These are phyloP conservation scores for Hanseniaspora lachancei DNA, from an alignment of 805 yeast genomes.

Conservation along the genomic window DNA sequence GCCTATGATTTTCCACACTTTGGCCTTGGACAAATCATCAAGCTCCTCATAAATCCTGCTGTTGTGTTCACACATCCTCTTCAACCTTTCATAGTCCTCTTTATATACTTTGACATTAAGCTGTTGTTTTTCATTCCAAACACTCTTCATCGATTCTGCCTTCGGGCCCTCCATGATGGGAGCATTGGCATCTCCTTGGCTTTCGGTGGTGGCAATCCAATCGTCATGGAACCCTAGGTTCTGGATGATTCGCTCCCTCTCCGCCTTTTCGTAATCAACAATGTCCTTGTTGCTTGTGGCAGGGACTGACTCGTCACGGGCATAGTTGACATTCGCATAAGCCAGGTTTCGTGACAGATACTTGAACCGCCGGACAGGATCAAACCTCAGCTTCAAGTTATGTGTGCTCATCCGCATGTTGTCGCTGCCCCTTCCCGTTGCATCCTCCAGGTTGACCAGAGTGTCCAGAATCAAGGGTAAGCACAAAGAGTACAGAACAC, in stretches of 20 bases:
- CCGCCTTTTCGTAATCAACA: not conserved
- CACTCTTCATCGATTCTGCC: not conserved
- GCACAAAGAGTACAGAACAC: not conserved
- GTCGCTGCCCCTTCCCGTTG: not conserved
- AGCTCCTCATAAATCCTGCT: slow-evolving; percentile 24
- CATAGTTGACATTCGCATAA: not conserved
- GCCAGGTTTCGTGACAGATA: slow-evolving; percentile 1
- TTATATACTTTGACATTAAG: not conserved
- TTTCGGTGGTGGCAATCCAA: slow-evolving; percentile 9
- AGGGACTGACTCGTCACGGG: not conserved
- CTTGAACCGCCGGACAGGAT: slow-evolving; percentile 1
- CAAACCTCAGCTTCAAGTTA: not conserved
- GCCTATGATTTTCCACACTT: slow-evolving; percentile 25
- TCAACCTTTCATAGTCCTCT: slow-evolving; percentile 15
- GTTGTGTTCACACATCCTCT: slow-evolving; percentile 24
- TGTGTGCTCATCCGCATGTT: not conserved
- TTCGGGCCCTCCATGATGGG: not conserved
- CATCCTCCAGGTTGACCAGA: not conserved
- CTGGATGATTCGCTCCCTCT: slow-evolving; percentile 6
- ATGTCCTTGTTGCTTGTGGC: not conserved
- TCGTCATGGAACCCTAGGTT: slow-evolving; percentile 10
- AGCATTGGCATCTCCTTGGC: not conserved
- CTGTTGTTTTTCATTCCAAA: not conserved
- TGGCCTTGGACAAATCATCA: slow-evolving; percentile 24
- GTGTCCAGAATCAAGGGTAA: not conserved